Evolutionary conservation across 2,329 filamentous ascomycete genomes (phyloP).

Genomic region (Capronia coronata): DNA sequence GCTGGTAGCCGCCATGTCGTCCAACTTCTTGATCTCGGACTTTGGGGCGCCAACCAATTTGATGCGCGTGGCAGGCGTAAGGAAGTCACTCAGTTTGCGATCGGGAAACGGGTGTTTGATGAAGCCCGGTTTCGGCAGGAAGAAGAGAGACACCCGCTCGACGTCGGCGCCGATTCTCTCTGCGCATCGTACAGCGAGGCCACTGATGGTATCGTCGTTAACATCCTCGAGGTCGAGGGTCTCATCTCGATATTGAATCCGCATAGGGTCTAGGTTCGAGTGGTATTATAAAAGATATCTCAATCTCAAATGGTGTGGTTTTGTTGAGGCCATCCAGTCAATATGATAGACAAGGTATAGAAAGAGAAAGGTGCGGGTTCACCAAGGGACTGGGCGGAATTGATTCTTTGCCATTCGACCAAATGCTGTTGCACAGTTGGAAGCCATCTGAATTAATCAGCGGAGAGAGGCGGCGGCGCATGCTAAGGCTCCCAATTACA

Average conservation of each 20-base stretch:
- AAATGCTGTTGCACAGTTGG: background rate
- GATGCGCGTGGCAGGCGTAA: constrained; percentile 41
- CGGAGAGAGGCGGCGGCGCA: background rate
- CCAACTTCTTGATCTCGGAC: constrained; percentile 39
- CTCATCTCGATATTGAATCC: constrained; percentile 51
- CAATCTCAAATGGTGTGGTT: too few species aligned
- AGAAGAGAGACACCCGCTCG: constrained; percentile 42
- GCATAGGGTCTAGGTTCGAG: constrained; percentile 34
- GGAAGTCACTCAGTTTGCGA: constrained; percentile 32
- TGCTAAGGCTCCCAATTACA: too few species aligned
- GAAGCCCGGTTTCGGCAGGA: constrained; percentile 44
- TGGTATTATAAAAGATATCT: too few species aligned
- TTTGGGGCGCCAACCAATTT: constrained; percentile 41
- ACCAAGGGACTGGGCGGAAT: too few species aligned
- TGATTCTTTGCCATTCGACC: too few species aligned
- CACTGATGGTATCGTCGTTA: constrained; percentile 46
- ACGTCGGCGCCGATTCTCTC: constrained; percentile 35
- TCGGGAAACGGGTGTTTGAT: constrained; percentile 41
- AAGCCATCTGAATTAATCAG: background rate
- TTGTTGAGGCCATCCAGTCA: too few species aligned
- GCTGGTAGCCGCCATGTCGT: constrained; percentile 34
- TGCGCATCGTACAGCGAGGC: constrained; percentile 36
- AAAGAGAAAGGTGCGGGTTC: too few species aligned
- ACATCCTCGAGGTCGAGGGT: constrained; percentile 45
- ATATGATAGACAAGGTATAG: too few species aligned